A percentile compares a stretch with the other conserved stretches of the same genome.
Evolutionary conservation across 1,284 basidiomycete species (phyloP).

Genomic region (Volvariella surrecta): DNA sequence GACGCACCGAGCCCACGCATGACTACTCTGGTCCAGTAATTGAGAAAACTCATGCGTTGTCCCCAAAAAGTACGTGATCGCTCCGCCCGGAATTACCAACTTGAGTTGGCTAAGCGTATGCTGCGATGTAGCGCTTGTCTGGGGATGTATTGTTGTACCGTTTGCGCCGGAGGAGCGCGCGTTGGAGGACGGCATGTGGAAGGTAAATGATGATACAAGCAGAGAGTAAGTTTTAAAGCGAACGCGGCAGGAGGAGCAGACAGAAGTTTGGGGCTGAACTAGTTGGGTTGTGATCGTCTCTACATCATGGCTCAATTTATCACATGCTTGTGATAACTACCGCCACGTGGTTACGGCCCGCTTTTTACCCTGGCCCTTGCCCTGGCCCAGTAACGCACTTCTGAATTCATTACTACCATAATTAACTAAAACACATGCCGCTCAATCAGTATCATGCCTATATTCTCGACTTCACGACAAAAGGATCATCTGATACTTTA

Average conservation of each 20-base stretch:
- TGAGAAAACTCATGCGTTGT: conserved; percentile 41
- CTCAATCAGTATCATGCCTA: no score
- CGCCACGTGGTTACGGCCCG: background rate
- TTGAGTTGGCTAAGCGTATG: conserved; percentile 63
- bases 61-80: conserved; percentile 50
- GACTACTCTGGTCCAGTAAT: conserved; percentile 26
- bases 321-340: background rate
- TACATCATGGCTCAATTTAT: background rate
- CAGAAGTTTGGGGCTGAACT: no score
- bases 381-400: no score
- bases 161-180: background rate
- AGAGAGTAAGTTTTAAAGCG: background rate
- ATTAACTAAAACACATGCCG: no score
- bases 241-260: no score
- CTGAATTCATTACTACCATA: no score
- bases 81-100: conserved; percentile 60
- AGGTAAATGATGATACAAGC: background rate
- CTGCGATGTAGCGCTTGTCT: conserved; percentile 12
- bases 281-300: no score
- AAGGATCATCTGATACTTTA: conserved; percentile 32
- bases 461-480: no score
- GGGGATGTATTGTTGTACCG: background rate
- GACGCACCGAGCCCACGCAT: conserved; percentile 44
- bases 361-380: conserved; percentile 22
- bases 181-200: background rate